phyloP scores from a whole-genome alignment of 345 rosid genomes.

The Moricandia moricandioides region DNA sequence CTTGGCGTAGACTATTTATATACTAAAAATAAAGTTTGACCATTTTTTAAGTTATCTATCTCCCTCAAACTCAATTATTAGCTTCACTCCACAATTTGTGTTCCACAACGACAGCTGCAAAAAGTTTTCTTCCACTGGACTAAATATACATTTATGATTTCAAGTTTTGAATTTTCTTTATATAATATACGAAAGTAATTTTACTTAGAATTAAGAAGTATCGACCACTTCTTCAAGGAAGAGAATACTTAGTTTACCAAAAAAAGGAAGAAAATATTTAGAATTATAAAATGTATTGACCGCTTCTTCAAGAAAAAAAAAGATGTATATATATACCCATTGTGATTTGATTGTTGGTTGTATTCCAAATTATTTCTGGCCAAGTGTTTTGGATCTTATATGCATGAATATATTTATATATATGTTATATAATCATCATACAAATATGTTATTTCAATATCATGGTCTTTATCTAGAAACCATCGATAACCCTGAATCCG shows the following conservation, averaged over 20 bases:
- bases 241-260: not conserved
- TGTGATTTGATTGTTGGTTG: not conserved
- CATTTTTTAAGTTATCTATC: not conserved
- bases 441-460: not conserved
- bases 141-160: not conserved
- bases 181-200: not conserved
- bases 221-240: no score
- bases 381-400: not conserved
- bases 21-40: not conserved
- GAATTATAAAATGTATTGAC: no score
- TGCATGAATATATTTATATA: not conserved
- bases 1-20: not conserved
- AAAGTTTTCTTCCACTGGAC: not conserved
- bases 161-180: not conserved
- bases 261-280: no score
- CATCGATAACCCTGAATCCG: conserved; percentile 1
- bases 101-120: not conserved
- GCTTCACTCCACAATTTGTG: not conserved
- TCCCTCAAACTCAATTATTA: not conserved
- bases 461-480: conserved; percentile 8
- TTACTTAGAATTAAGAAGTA: no score
- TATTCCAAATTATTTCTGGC: not conserved
- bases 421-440: not conserved
- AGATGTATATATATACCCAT: not conserved
- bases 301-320: no score